A percentile compares a stretch with the other conserved stretches of the same genome.
These are phyloP conservation scores for Lodderomyces orthopsilosis DNA, from an alignment of 1,139 yeast species.

Conservation along the genomic window DNA sequence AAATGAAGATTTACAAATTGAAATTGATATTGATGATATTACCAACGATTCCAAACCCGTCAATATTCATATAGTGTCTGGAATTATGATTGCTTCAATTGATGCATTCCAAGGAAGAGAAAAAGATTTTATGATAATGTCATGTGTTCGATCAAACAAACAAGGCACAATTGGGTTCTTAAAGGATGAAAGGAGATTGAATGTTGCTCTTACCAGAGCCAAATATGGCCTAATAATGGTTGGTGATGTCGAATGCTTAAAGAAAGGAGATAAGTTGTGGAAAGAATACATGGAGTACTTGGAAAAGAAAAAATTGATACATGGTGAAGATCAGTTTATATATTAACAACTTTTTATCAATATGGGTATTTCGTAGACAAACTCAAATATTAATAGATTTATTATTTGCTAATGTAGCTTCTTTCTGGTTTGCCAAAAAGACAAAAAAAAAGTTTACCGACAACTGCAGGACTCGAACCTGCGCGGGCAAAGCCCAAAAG, in stretches of 20 bases:
- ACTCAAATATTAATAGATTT: no score
- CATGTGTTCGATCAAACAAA: constrained; percentile 57
- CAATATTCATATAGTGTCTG: constrained; percentile 58
- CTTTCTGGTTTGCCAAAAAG: constrained; percentile 17
- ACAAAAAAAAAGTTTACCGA: constrained; percentile 27
- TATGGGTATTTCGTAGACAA: no score
- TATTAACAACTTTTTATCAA: no score
- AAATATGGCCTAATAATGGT: constrained; percentile 52
- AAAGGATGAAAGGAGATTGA: constrained; percentile 54
- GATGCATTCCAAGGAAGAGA: constrained; percentile 72
- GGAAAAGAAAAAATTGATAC: constrained; percentile 17
- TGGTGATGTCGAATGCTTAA: constrained; percentile 55
- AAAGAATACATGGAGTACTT: constrained; percentile 45
- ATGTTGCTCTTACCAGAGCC: constrained; percentile 66
- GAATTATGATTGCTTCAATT: constrained; percentile 65
- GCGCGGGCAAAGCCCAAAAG: constrained; percentile 61
- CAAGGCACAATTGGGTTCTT: constrained; percentile 56
- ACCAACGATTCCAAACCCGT: constrained; percentile 48
- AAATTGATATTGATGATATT: constrained; percentile 56
- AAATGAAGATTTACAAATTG: constrained; percentile 45
- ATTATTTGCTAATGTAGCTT: no score
- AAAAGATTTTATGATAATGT: constrained; percentile 55
- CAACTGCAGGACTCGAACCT: constrained; percentile 60
- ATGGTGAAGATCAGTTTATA: constrained; percentile 11
- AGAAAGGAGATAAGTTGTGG: constrained; percentile 52